Evolutionary conservation across 1,284 basidiomycete species (phyloP), one percentile per base, ranked within the genome.

Genomic region (Neotropicomus parvogracilis): DNA sequence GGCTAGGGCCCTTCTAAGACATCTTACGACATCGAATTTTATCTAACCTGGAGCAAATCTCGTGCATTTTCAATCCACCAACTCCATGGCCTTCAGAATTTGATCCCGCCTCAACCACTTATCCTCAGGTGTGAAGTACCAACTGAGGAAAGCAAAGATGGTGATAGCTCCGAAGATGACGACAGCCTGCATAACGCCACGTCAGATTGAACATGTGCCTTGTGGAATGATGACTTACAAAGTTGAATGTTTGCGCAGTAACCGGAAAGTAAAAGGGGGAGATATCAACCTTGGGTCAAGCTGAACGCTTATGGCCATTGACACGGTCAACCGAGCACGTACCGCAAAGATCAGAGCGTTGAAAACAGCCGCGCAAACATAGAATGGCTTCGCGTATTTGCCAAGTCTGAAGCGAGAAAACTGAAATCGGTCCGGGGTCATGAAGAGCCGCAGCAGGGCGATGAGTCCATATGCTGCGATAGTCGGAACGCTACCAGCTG

Each of bases 201-300:
- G 43, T 62, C 28, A 59, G 49, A 26, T 37, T 34, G 55, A 57
- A 27, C 14, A 20, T 17, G 19, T 11, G 29, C 13, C 37, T 20
- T 40, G 40, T 3, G 35, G 50, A 27, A 31, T 42, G 11, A 27
- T 35, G 1, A 75, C 84, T 68, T 55, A 88, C 85, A 60, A 90
- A 91, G 66, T 92, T 91, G 72, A 92, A 89, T 0, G 75, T 82
- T 49, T 80, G 65, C 0, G 84, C 75, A 8, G 72, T 79, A 31
- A 88, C 85, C 3, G 91, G 88, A 72, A 88, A 92, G 63, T 75
- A 79, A 73, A 91, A 91, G 2, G 91, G 90, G 32, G 88, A 90
- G 45, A 89, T 72, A 68, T 85, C 79, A 47, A 84, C 80, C 85
- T 87, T 57, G 14, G 33, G 44, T 14, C 28, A 44, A 51, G 29